Evolutionary conservation across 225 moss, liverwort and hornwort species (phyloP), one percentile per base, ranked within the genome.

Genomic region (Pseudisothecium myosuroides): DNA sequence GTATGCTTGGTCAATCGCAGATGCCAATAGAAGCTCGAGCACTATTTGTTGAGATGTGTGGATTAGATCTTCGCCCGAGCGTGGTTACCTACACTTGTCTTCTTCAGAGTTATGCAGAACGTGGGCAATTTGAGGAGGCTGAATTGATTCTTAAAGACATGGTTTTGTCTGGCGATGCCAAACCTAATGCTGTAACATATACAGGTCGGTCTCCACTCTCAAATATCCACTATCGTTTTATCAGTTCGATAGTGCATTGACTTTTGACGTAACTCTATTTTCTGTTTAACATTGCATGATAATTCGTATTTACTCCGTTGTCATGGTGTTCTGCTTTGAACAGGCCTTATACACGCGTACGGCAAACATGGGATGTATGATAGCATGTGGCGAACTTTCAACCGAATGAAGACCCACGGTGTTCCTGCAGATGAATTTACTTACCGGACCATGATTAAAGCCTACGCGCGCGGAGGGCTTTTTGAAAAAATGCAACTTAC

Each of bases 111-210:
- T 96, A 96, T 85, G 97, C 97, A 72, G 97, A 97, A 88, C 93
- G 92, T 85, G 99, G 96, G 56, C 86, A 94, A 77, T 97, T 99
- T 79, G 90, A 94, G 86, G 92, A 92, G 90, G 97, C 97, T 45
- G 93, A 97, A 85, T 91, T 91, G 86, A 93, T 97, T 61, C 93
- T 99, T 8, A 88, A 56, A 50, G 94, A 94, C 75, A 99, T 99
- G 99, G 88, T 92, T 64, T 87, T 91, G 68, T 91, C 90, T 61
- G 96, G 92, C 80, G 90, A 91, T 89, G 89, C 95, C 31, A 94
- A 94, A 81, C 99, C 99, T n/a, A 96, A 96, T 84, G 89, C 95
- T 36, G 95, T 97, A 73, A 95, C 97, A 47, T 99, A 99, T 92
- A 96, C 99, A 78, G 96, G 99, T 92, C n/a, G 52, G 75, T 90